Base-by-base conservation (phyloP, 1,139 yeast species). In the Meyerozyma smithsonii region DNA sequence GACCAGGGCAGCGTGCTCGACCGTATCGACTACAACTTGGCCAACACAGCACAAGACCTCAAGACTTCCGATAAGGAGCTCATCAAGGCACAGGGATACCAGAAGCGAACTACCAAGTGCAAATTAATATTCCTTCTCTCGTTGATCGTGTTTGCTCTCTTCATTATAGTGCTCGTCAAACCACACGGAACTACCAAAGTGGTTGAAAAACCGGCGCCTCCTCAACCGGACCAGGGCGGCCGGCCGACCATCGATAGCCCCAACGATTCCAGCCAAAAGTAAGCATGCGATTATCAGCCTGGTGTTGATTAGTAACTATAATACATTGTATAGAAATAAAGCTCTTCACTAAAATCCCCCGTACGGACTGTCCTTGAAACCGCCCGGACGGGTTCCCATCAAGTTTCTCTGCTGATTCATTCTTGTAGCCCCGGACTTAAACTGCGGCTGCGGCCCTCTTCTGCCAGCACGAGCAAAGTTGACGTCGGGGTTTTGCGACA, bases 1-100 rank as follows among this genome's bases (percentile, higher is more conserved):
- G 97, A 94, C 55, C 98, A 92, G 61, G 98, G 98, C 2, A 88
- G 97, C 0, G 72, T 92, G 36, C 71, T 92, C 43, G 98, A 92
- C 60, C 69, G 97, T 48, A 90, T 92, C 42, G 98, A 89, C 61
- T 90, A 90, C 61, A 92, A 94, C 56, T 66, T 94, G 44, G 85
- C 84, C 45, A 81, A 79, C 46, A 84, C 96, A 25, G 84, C 79
- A 4, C 79, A 79, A 36, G 86, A 88, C 49, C 76, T 92, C 44
- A 79, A 82, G 51, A 74, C 72, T 28, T 94, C 97, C 0, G 87
- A 85, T 46, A 77, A 79, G 48, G 95, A 92, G 61, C 68, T 92
- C 43, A 67, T 77, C 17, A 72, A 79, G 49, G 97, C 97, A 0
- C 80, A 84, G 36, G 66, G 70, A 20, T 87, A 90, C 62, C 98